Evolutionary conservation across 116 monocot species (phyloP).

Genomic region (Posidonia oceanica): DNA sequence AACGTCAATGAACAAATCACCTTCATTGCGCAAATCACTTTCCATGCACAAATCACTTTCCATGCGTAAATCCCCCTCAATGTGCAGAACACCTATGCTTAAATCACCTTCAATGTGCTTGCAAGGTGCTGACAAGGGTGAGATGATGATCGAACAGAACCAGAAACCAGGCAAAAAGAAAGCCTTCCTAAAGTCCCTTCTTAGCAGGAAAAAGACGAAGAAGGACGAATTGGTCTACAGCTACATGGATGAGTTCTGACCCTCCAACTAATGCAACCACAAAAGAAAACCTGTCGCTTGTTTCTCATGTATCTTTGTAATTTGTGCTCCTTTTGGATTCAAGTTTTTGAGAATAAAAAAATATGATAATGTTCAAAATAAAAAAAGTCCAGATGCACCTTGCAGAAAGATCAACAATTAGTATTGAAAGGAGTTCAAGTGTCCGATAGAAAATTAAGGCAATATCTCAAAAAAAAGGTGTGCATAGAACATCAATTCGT

Average conservation of each 20-base stretch:
- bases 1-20: not conserved
- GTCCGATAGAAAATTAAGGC: too few species aligned
- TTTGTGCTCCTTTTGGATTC: not conserved
- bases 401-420: too few species aligned
- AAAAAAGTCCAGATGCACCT: too few species aligned
- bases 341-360: not conserved
- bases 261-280: not conserved
- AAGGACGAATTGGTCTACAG: conserved; percentile 45
- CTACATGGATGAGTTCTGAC: conserved; percentile 39
- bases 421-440: too few species aligned
- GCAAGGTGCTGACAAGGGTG: conserved; percentile 34
- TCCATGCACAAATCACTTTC: conserved; percentile 35
- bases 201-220: conserved; percentile 46
- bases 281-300: too few species aligned
- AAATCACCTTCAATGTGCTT: conserved; percentile 43
- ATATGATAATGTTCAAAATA: too few species aligned
- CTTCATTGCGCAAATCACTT: not conserved
- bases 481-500: too few species aligned
- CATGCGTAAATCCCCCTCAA: not conserved
- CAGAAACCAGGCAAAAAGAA: conserved; percentile 35
- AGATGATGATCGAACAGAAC: conserved; percentile 26
- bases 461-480: too few species aligned
- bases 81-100: conserved; percentile 4
- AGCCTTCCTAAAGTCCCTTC: conserved; percentile 55
- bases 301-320: not conserved